Evolutionary conservation across 2,329 filamentous ascomycete species (phyloP).

Genomic region (Claviceps maximensis): DNA sequence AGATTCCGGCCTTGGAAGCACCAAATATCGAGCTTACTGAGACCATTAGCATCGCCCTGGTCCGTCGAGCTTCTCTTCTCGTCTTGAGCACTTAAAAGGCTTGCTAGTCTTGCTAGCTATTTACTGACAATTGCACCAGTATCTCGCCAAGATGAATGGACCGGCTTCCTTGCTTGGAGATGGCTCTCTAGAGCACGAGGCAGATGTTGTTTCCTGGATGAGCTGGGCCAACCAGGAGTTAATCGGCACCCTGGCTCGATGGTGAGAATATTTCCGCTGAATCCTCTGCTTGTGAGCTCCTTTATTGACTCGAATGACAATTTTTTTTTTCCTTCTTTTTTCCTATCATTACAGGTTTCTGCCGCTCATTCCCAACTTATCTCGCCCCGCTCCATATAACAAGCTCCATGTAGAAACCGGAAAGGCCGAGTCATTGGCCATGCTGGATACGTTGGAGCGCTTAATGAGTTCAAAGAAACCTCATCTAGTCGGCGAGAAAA

Average conservation of each 20-base stretch:
- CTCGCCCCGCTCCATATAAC: neutral
- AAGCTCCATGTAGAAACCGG: neutral
- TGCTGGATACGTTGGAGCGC: neutral
- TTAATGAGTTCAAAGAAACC: neutral
- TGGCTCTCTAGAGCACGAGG: constrained; percentile 1
- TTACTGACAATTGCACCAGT: neutral
- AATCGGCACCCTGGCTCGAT: neutral
- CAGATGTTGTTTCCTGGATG: constrained; percentile 1
- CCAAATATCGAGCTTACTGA: neutral
- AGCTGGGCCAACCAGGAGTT: constrained; percentile 2
- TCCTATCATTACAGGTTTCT: neutral
- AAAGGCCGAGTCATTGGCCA: neutral
- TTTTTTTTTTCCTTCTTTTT: neutral
- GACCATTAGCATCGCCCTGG: neutral
- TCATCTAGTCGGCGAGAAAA: neutral
- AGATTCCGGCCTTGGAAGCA: neutral
- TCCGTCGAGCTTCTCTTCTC: neutral
- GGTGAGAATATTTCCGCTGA: neutral
- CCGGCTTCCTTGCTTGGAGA: neutral
- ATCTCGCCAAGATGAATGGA: neutral
- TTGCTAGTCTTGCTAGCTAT: neutral
- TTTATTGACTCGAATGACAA: no score
- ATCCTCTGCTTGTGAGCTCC: neutral
- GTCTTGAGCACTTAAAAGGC: no score
- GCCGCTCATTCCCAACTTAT: neutral